A percentile compares a stretch with the other conserved stretches of the same genome.
Evolutionary conservation across 495 filamentous ascomycete genomes (phyloP).

Genomic region (Penicillium pulvis): DNA sequence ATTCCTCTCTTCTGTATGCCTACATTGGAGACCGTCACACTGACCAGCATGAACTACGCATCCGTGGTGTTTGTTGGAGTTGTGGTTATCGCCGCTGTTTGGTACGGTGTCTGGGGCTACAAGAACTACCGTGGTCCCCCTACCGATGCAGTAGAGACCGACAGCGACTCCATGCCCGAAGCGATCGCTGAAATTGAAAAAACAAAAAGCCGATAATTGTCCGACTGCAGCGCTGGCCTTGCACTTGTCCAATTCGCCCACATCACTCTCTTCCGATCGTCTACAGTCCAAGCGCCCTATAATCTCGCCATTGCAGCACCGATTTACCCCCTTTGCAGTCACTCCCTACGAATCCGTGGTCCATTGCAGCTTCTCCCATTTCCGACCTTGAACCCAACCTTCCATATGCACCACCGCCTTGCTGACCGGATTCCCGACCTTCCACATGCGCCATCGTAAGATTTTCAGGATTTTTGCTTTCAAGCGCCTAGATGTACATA

Average conservation of each 20-base stretch:
- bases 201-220: conserved; percentile 5
- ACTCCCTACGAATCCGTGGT: neutral
- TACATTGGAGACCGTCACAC: conserved; percentile 34
- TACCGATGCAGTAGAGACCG: conserved; percentile 27
- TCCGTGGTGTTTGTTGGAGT: conserved; percentile 60
- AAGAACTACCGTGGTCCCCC: conserved; percentile 34
- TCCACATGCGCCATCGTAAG: conserved; percentile 7
- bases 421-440: neutral
- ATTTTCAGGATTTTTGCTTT: neutral
- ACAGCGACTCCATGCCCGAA: conserved; percentile 17
- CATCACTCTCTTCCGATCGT: neutral
- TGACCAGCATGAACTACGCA: conserved; percentile 54
- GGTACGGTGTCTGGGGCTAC: conserved; percentile 65
- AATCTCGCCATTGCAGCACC: conserved; percentile 2
- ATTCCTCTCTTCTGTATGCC: conserved; percentile 56
- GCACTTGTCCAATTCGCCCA: neutral
- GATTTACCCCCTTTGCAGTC: neutral
- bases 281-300: neutral
- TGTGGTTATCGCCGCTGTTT: conserved; percentile 51
- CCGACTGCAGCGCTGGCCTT: conserved; percentile 2
- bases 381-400: neutral
- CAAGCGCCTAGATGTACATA: conserved; percentile 18
- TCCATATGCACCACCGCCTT: conserved; percentile 7
- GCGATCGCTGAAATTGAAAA: conserved; percentile 15
- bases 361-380: conserved; percentile 2